Conservation (phyloP, 345 rosid species). For the Salix dunnii region DNA sequence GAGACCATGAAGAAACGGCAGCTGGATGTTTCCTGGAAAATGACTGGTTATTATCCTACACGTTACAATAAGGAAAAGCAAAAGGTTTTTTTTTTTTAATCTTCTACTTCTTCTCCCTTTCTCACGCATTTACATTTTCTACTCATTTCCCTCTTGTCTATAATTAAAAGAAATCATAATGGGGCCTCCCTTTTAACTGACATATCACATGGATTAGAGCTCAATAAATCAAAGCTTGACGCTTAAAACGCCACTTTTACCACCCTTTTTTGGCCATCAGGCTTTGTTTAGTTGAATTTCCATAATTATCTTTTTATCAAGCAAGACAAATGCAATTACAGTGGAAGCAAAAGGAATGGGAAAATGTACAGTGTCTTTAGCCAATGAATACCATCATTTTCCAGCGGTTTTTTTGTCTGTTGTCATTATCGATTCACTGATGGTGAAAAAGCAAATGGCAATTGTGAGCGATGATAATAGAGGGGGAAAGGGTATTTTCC, state of each 20-base stretch:
- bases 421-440: background rate
- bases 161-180: slow-evolving; percentile 25
- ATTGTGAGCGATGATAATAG: background rate
- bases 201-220: slow-evolving; percentile 17
- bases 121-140: background rate
- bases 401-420: slow-evolving; percentile 15
- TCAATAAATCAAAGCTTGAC: slow-evolving; percentile 7
- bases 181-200: slow-evolving; percentile 17
- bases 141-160: background rate
- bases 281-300: background rate
- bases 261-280: background rate
- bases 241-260: slow-evolving; percentile 9
- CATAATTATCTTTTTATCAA: background rate
- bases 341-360: background rate
- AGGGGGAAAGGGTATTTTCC: background rate
- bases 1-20: slow-evolving; percentile 9
- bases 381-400: background rate
- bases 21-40: slow-evolving; percentile 40
- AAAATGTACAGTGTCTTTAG: background rate
- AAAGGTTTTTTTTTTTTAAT: background rate
- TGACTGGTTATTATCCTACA: slow-evolving; percentile 18
- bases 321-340: slow-evolving; percentile 13
- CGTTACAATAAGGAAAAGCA: slow-evolving; percentile 13
- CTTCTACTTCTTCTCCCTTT: background rate
- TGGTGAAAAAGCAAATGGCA: background rate